phyloP scores from a whole-genome alignment of 2,329 filamentous ascomycete genomes.

The Allantophomopsis cytisporea region DNA sequence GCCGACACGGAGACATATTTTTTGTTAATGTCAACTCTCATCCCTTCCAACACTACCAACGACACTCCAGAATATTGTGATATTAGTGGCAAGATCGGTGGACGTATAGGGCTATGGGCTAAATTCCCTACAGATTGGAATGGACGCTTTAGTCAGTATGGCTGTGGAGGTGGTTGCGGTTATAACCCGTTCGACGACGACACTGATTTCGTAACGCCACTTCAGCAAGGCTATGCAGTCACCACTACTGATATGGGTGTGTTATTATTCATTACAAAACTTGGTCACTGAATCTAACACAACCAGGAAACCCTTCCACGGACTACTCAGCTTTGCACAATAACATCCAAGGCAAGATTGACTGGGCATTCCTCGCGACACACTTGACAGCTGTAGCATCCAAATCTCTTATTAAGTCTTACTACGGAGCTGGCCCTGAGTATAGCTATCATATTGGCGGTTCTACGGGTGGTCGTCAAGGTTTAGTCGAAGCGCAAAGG shows the following conservation, averaged over 20 bases:
- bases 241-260: conserved; percentile 1
- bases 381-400: neutral
- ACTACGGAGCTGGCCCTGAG: conserved; percentile 20
- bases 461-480: conserved; percentile 26
- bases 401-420: conserved; percentile 5
- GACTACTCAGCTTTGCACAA: neutral
- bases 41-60: too few relatives aligned
- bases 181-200: conserved; percentile 1
- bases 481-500: conserved; percentile 24
- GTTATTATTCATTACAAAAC: too few relatives aligned
- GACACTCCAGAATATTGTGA: too few relatives aligned
- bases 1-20: conserved; percentile 1
- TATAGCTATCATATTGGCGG: conserved; percentile 26
- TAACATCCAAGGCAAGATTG: conserved; percentile 1
- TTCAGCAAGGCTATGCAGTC: neutral
- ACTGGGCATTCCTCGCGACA: conserved; percentile 1
- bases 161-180: conserved; percentile 1
- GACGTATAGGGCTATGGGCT: neutral
- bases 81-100: neutral
- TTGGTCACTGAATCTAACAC: too few relatives aligned
- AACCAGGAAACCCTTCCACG: neutral
- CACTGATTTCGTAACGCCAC: neutral
- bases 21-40: neutral
- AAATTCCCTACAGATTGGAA: conserved; percentile 1
- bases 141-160: conserved; percentile 1